Evolutionary conservation across 768 basidiomycete genomes (phyloP).

Genomic region (Phylloporus sp.): DNA sequence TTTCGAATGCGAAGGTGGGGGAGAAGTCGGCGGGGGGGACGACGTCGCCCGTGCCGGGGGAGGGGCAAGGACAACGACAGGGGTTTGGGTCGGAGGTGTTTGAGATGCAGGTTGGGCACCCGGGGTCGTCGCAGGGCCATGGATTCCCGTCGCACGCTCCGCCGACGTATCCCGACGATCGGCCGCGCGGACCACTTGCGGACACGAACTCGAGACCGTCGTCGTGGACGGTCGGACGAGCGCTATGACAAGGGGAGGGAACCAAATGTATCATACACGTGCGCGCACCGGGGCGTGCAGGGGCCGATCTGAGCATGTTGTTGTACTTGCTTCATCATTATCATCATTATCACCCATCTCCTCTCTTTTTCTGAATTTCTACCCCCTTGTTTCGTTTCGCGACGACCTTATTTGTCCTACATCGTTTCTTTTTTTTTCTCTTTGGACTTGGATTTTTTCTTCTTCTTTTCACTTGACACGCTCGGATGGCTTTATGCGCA

Average conservation of each 20-base stretch:
- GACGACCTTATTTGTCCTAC: too few relatives aligned
- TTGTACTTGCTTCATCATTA: conserved; percentile 22
- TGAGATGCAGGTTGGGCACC: conserved; percentile 37
- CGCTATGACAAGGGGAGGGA: conserved; percentile 1
- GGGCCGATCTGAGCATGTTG: conserved; percentile 15
- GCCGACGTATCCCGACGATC: neutral
- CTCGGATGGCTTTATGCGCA: too few relatives aligned
- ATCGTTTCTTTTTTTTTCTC: too few relatives aligned
- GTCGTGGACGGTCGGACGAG: conserved; percentile 20
- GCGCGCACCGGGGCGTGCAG: too few relatives aligned
- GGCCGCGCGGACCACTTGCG: too few relatives aligned
- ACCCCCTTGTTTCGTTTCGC: too few relatives aligned
- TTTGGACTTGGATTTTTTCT: too few relatives aligned
- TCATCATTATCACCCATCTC: too few relatives aligned
- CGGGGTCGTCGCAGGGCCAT: conserved; percentile 4
- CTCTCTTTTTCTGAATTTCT: too few relatives aligned
- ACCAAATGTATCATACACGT: conserved; percentile 17
- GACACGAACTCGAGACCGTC: conserved; percentile 1
- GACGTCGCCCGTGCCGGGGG: conserved; percentile 2
- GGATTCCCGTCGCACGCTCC: neutral
- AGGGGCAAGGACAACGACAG: conserved; percentile 1
- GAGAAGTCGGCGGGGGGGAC: conserved; percentile 23
- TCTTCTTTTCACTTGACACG: too few relatives aligned
- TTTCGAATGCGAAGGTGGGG: conserved; percentile 43
- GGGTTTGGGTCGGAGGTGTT: conserved; percentile 23